These are phyloP conservation scores for Podila horticola DNA, from an alignment of 192 early-diverging fungal species.

Conservation along the genomic window DNA sequence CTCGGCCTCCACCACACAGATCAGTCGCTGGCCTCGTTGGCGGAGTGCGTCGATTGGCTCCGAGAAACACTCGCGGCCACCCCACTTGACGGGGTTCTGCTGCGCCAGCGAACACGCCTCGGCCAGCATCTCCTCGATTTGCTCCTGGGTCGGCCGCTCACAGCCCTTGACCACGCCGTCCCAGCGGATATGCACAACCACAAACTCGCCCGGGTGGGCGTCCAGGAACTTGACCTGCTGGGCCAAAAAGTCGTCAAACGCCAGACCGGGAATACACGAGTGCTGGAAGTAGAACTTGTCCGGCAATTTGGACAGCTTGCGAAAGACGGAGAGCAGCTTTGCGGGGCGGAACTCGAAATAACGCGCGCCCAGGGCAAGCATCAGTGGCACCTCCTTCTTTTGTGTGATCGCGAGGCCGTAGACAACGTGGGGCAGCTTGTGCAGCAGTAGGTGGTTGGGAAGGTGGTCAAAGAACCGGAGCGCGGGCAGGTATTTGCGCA, in stretches of 20 bases:
- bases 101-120: conserved; percentile 7
- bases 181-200: conserved; percentile 27
- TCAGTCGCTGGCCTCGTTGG: conserved; percentile 1
- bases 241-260: conserved; percentile 25
- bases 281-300: conserved; percentile 38
- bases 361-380: conserved; percentile 26
- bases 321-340: conserved; percentile 21
- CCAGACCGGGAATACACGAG: conserved; percentile 27
- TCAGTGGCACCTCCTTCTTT: conserved; percentile 32
- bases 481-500: conserved; percentile 10
- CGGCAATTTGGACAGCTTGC: conserved; percentile 16
- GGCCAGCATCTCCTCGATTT: conserved; percentile 10
- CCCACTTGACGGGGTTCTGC: not conserved
- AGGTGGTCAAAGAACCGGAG: conserved; percentile 18
- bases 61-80: conserved; percentile 20
- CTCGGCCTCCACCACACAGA: conserved; percentile 21
- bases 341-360: conserved; percentile 38
- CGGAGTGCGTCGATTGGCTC: conserved; percentile 22
- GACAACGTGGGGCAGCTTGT: conserved; percentile 24
- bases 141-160: conserved; percentile 7
- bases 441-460: conserved; percentile 6
- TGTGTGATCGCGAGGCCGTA: conserved; percentile 31
- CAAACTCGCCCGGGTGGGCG: conserved; percentile 19
- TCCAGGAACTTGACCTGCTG: conserved; percentile 24
- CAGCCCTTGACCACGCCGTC: conserved; percentile 23